Evolutionary conservation across 2,329 filamentous ascomycete species (phyloP).

Genomic region (Trichoderma cornu-damae): DNA sequence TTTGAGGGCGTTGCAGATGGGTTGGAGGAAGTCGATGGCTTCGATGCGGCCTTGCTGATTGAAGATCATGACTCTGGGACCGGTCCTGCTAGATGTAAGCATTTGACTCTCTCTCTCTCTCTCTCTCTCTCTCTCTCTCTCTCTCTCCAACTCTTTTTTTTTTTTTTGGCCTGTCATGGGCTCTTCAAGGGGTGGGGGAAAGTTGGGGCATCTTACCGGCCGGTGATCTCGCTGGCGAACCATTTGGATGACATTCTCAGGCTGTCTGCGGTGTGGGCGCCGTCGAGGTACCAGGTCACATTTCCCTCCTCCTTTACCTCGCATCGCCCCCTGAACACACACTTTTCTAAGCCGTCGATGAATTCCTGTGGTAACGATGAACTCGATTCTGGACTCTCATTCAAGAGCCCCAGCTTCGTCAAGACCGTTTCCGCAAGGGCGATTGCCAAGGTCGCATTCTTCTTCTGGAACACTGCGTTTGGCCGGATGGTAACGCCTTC

Average conservation of each 20-base stretch:
- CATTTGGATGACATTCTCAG: slow-evolving; percentile 75
- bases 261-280: slow-evolving; percentile 88
- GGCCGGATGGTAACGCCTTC: slow-evolving; percentile 45
- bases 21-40: slow-evolving; percentile 49
- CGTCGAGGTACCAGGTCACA: slow-evolving; percentile 83
- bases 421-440: slow-evolving; percentile 49
- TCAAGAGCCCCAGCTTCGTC: slow-evolving; percentile 37
- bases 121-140: no score
- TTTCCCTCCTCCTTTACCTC: slow-evolving; percentile 50
- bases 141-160: no score
- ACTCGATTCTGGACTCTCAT: slow-evolving; percentile 25
- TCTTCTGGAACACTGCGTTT: slow-evolving; percentile 53
- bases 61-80: slow-evolving; percentile 65
- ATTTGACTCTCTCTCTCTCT: no score
- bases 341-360: slow-evolving; percentile 65
- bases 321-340: slow-evolving; percentile 76
- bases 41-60: slow-evolving; percentile 68
- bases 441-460: slow-evolving; percentile 51
- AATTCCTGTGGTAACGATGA: slow-evolving; percentile 63
- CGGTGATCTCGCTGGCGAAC: slow-evolving; percentile 59
- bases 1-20: slow-evolving; percentile 37
- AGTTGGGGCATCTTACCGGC: slow-evolving; percentile 25
- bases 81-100: slow-evolving; percentile 26
- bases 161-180: not conserved
- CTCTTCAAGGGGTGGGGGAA: not conserved